These are phyloP conservation scores for Oropetium thomaeum DNA, from an alignment of 176 grass and related monocot species.

Conservation along the genomic window DNA sequence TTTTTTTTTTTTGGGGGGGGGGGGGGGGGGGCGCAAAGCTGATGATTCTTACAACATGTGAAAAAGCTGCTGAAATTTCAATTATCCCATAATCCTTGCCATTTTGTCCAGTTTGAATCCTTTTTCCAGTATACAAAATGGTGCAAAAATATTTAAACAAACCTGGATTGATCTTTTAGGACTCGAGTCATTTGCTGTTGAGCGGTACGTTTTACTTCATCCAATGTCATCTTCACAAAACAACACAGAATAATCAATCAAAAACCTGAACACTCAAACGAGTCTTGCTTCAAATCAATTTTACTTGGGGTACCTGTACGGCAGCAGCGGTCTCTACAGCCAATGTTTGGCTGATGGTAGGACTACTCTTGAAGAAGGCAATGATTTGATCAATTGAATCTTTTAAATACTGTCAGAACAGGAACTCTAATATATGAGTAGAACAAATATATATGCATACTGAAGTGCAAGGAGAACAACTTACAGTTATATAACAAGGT, in stretches of 20 bases:
- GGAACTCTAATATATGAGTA: conserved; percentile 20
- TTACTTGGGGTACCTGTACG: conserved; percentile 64
- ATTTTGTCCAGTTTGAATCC: not conserved
- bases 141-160: conserved; percentile 8
- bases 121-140: not conserved
- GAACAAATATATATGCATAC: conserved; percentile 16
- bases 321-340: conserved; percentile 90
- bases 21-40: no score
- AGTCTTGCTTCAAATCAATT: conserved; percentile 30
- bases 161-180: conserved; percentile 90
- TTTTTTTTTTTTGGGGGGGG: no score
- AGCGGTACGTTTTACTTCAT: conserved; percentile 90
- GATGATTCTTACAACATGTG: conserved; percentile 4
- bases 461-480: conserved; percentile 27
- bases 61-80: not conserved
- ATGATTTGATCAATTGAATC: conserved; percentile 85
- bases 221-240: conserved; percentile 80
- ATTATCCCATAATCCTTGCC: not conserved
- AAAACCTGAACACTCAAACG: conserved; percentile 20
- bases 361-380: conserved; percentile 90
- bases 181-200: conserved; percentile 86
- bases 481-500: conserved; percentile 96
- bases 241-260: conserved; percentile 26
- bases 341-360: conserved; percentile 80
- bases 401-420: conserved; percentile 72